phyloP scores from a whole-genome alignment of 345 rosid genomes.

The Populus nigra region DNA sequence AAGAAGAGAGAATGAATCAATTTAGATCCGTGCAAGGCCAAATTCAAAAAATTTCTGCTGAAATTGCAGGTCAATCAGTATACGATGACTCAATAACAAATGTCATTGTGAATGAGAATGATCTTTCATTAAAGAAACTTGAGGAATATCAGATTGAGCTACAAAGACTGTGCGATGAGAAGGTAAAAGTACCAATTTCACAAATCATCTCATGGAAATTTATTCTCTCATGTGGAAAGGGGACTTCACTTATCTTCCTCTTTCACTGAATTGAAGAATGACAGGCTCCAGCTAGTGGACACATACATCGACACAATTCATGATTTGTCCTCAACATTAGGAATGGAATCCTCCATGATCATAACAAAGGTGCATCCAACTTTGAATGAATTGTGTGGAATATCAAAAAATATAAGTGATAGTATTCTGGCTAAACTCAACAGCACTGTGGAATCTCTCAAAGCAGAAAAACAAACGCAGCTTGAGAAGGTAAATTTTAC shows the following conservation, averaged over 20 bases:
- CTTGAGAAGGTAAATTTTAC: constrained; percentile 70
- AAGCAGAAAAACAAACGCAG: constrained; percentile 74
- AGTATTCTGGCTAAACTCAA: constrained; percentile 69
- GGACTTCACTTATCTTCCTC: not conserved
- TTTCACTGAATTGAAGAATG: constrained; percentile 45
- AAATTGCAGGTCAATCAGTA: constrained; percentile 75
- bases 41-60: constrained; percentile 82
- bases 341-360: constrained; percentile 92
- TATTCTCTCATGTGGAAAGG: not conserved
- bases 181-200: constrained; percentile 45
- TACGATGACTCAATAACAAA: constrained; percentile 60
- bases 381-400: constrained; percentile 82
- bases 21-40: constrained; percentile 71
- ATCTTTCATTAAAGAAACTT: constrained; percentile 84
- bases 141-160: constrained; percentile 88
- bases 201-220: not conserved
- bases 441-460: constrained; percentile 71
- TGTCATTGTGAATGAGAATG: constrained; percentile 67
- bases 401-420: constrained; percentile 90
- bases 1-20: constrained; percentile 81
- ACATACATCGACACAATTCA: constrained; percentile 57
- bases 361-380: constrained; percentile 96
- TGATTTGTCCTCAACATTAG: constrained; percentile 66
- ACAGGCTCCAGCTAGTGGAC: constrained; percentile 84
- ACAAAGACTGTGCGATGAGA: constrained; percentile 73